Evolutionary conservation across 208 protist species (phyloP), one percentile per base, ranked within the genome.

Genomic region (Leishmania aethiopica): DNA sequence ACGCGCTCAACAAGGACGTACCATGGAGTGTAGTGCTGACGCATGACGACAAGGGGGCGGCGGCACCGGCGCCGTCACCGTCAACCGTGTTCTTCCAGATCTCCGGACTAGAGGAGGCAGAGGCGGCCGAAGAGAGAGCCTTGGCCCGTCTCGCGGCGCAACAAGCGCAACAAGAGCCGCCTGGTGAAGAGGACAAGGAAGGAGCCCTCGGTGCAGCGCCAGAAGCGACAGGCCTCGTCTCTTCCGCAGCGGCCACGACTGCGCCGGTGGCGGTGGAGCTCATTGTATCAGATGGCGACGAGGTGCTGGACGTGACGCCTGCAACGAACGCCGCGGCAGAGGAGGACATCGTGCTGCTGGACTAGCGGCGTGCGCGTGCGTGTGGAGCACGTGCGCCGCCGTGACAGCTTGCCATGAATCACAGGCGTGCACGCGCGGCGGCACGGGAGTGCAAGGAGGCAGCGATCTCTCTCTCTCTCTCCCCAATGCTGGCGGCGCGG

Each of bases 11-110:
- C 78, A 89, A 87, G 53, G 85, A 92, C 3, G 86, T 94, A 47
- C 87, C 91, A 77, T 97, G 94, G 93, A 74, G 78, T 53, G 72
- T 96, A 6, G 59, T 90, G 42, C 84, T 97, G 32, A 22, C 70
- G 1, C 88, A 95, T 75, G 74, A n/a, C 32, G 80, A 28, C 55
- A 37, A 22, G 53, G 64, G 8, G n/a, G 11, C 28, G 32, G 13
- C 13, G 32, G 4, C 35, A 47, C 19, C 37, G 53, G 1, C 53
- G 32, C 51, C n/a, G n/a, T 47, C 37, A 47, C 0, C n/a, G 77
- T 40, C 5, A 53, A 37, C 8, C 4, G 13, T 55, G 47, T 28
- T 10, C 1, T 85, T 87, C n/a, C n/a, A 49, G 28, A 8, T 91
- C 15, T 62, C 25, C 13, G 86, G 86, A 7, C 35, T 89, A 22